Percentiles rank a stretch among this genome's conserved stretches.
Conservation (phyloP, 352 stramenopile species). For the Pythium phragmitis region DNA sequence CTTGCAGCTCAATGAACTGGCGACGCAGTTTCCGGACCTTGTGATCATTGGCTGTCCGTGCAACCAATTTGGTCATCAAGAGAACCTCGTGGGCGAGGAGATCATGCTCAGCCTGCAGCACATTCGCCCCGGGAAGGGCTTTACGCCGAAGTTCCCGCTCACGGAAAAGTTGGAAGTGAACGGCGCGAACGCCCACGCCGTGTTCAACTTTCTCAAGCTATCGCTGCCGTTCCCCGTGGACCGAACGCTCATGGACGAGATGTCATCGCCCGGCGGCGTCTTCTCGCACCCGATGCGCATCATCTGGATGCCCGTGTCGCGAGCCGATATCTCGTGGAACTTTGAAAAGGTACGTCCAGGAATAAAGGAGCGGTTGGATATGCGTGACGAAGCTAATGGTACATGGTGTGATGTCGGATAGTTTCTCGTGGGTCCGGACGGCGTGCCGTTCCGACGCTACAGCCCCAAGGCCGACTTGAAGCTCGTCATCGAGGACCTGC, state of each 20-base stretch:
- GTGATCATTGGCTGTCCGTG: constrained; percentile 75
- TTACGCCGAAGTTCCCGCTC: constrained; percentile 64
- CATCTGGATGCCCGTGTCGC: constrained; percentile 84
- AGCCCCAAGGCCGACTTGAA: constrained; percentile 73
- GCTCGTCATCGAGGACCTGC: constrained; percentile 62
- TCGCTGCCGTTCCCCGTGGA: constrained; percentile 70
- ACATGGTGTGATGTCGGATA: constrained; percentile 16
- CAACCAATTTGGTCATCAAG: constrained; percentile 83
- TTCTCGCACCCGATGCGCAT: constrained; percentile 83
- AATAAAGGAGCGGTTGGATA: not conserved
- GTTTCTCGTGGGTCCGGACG: constrained; percentile 77
- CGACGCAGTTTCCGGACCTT: constrained; percentile 56
- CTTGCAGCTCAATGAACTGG: constrained; percentile 68
- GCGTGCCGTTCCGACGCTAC: constrained; percentile 79
- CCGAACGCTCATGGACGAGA: constrained; percentile 77
- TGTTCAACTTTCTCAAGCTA: constrained; percentile 80
- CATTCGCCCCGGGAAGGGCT: constrained; percentile 73
- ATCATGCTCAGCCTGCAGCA: constrained; percentile 73
- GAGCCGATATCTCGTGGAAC: constrained; percentile 79
- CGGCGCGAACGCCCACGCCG: constrained; percentile 68
- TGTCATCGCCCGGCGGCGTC: constrained; percentile 70
- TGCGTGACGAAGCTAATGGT: not conserved
- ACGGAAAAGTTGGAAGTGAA: constrained; percentile 84
- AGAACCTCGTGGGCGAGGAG: constrained; percentile 79
- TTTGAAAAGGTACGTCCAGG: constrained; percentile 71